Conservation (phyloP, 306 rosid species). For the Urtica urens region DNA sequence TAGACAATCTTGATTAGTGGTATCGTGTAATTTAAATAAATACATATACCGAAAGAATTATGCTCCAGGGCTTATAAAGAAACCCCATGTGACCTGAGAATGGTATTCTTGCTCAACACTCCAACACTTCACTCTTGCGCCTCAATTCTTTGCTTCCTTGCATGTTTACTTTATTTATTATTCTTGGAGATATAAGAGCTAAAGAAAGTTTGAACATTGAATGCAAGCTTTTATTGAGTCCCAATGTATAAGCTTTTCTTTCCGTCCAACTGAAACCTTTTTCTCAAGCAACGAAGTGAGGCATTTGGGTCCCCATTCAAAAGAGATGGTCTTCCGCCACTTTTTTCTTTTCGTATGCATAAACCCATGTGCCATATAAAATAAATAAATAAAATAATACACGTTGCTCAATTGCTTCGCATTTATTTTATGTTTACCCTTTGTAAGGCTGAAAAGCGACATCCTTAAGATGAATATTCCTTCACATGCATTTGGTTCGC, state of each 20-base stretch:
- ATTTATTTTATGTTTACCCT: constrained; percentile 14
- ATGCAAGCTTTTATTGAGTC: neutral
- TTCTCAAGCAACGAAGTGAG: neutral
- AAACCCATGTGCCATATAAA: constrained; percentile 30
- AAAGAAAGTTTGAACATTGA: neutral
- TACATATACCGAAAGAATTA: no score
- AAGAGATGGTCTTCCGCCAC: neutral
- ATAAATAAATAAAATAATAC: no score
- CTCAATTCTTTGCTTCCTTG: constrained; percentile 10
- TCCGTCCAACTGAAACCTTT: neutral
- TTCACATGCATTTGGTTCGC: constrained; percentile 11
- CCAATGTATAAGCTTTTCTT: neutral
- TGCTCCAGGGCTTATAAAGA: neutral
- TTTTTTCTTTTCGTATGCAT: constrained; percentile 1
- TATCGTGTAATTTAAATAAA: no score
- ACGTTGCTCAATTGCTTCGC: neutral
- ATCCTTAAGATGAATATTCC: constrained; percentile 28
- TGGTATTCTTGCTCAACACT: constrained; percentile 9
- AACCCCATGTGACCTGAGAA: constrained; percentile 14
- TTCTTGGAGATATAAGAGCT: neutral
- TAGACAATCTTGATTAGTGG: no score
- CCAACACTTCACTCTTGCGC: neutral
- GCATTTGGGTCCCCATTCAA: constrained; percentile 1
- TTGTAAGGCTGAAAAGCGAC: constrained; percentile 48
- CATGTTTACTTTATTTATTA: neutral